These are phyloP conservation scores for Raddia distichophylla DNA, from an alignment of 176 grass and related monocot genomes.

Conservation along the genomic window DNA sequence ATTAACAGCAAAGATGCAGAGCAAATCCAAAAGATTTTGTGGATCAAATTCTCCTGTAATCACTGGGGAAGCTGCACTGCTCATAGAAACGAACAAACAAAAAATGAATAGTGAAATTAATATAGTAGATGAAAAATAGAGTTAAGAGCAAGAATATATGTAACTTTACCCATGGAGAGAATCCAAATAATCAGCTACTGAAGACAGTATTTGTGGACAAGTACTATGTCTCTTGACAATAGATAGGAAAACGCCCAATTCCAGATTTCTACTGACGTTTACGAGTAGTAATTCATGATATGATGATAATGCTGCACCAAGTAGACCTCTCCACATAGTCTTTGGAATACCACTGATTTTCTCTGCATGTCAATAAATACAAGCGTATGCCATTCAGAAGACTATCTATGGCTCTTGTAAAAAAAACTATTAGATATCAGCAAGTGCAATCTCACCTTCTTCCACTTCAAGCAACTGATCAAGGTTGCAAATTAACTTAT, in stretches of 20 bases:
- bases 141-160: not conserved
- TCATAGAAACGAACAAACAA: constrained; percentile 21
- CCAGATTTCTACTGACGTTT: constrained; percentile 42
- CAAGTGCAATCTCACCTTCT: constrained; percentile 59
- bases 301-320: constrained; percentile 74
- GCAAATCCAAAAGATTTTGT: constrained; percentile 52
- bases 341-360: constrained; percentile 60
- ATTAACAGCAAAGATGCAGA: constrained; percentile 62
- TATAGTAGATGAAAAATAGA: not conserved
- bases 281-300: constrained; percentile 56
- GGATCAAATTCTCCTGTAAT: constrained; percentile 51
- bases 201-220: constrained; percentile 69
- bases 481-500: constrained; percentile 66
- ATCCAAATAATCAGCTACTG: constrained; percentile 81
- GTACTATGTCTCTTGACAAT: constrained; percentile 79
- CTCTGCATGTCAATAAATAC: constrained; percentile 37
- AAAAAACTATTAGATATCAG: constrained; percentile 15
- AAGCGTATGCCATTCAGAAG: constrained; percentile 12
- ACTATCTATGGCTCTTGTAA: constrained; percentile 21
- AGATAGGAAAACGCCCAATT: constrained; percentile 60
- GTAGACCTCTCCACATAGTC: constrained; percentile 75
- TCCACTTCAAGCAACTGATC: constrained; percentile 60
- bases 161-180: constrained; percentile 58
- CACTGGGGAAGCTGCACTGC: constrained; percentile 41
- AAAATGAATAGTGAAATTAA: constrained; percentile 37